Base-by-base conservation (phyloP, 768 basidiomycete genomes). In the Auricularia heimuer region DNA sequence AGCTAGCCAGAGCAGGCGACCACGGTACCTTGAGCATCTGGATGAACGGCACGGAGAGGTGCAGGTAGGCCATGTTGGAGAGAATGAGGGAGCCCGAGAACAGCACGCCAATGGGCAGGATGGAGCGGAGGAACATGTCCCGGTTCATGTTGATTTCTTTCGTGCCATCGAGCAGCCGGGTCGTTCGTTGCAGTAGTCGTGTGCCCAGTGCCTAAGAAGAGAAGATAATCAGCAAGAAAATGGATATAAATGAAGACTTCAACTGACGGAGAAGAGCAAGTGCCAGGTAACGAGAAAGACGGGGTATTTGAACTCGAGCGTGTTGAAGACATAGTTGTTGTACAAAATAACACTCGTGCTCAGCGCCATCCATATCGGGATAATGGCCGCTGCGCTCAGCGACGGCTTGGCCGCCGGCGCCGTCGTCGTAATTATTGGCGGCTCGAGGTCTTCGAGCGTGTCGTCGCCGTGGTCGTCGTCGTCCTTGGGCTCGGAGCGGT, bases 211-310 rank as follows among this genome's bases (percentile, higher is more conserved):
- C 81, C 84, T 88, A 29, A 10, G 8, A 14, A 4, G 4, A 24
- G 24, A 35, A 34, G 4, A 6, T 33, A 60, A 29, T 35, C 4
- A 3, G 70, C 63, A 18, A 67, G 71, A 63, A 74, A 65, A 63
- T 34, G 62, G 29, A 29, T 29, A 29, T 29, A 21, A 39, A 14
- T 24, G 14, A 54, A 11, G 76, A 80, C 74, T 72, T 83, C 84
- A 29, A 63, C 88, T 3, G 11, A 54, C 87, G n/a, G 77, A 77
- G 68, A 92, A 85, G 35, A 81, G 78, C 35, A 88, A 75, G 74
- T 94, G 94, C 83, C 83, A 95, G 51, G 93, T 95, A 64, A 94
- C 93, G 58, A 94, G 83, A 76, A 95, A 96, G 68, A 97, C 93
- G 35, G 95, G 95, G 79, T 80, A 97, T 71, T 85, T 84, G 80